These are phyloP conservation scores for Talaromyces sp. DNA, from an alignment of 2,329 filamentous ascomycete genomes.

Conservation along the genomic window DNA sequence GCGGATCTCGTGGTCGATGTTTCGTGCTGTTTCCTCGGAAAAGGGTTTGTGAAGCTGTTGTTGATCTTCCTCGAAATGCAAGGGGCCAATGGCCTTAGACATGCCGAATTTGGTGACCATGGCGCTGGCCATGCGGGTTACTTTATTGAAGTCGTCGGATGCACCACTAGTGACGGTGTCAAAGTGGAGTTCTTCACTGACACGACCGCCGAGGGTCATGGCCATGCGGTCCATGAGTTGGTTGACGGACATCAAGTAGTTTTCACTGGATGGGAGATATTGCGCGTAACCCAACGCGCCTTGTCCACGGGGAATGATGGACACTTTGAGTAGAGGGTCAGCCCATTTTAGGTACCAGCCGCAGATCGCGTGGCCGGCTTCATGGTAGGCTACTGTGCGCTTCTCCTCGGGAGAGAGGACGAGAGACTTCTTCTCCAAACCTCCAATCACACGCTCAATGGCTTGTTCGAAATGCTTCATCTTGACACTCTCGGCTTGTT, in stretches of 20 bases:
- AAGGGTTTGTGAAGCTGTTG: slow-evolving; percentile 91
- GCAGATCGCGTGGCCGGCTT: slow-evolving; percentile 96
- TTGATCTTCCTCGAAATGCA: slow-evolving; percentile 82
- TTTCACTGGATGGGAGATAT: slow-evolving; percentile 87
- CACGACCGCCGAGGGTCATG: slow-evolving; percentile 94
- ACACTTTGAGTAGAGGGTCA: slow-evolving; percentile 97
- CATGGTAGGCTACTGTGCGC: slow-evolving; percentile 93
- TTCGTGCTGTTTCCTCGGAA: slow-evolving; percentile 86
- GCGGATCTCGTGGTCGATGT: slow-evolving; percentile 87
- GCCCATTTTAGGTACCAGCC: slow-evolving; percentile 96
- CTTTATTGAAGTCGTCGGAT: slow-evolving; percentile 97
- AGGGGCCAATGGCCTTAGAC: slow-evolving; percentile 87
- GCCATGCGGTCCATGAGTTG: slow-evolving; percentile 99
- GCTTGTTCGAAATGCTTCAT: slow-evolving; percentile 96
- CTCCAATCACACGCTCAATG: slow-evolving; percentile 94
- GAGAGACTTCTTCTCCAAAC: slow-evolving; percentile 93
- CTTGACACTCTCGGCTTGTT: slow-evolving; percentile 72
- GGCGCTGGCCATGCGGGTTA: slow-evolving; percentile 87
- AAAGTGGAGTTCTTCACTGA: slow-evolving; percentile 95
- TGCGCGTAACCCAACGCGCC: slow-evolving; percentile 94
- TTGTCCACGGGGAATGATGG: slow-evolving; percentile 93
- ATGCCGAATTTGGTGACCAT: slow-evolving; percentile 99
- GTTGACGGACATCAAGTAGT: slow-evolving; percentile 91
- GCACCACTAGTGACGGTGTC: slow-evolving; percentile 93
- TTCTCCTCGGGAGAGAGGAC: slow-evolving; percentile 93